Evolutionary conservation across 768 basidiomycete genomes (phyloP).

Genomic region (Russula brevipes): DNA sequence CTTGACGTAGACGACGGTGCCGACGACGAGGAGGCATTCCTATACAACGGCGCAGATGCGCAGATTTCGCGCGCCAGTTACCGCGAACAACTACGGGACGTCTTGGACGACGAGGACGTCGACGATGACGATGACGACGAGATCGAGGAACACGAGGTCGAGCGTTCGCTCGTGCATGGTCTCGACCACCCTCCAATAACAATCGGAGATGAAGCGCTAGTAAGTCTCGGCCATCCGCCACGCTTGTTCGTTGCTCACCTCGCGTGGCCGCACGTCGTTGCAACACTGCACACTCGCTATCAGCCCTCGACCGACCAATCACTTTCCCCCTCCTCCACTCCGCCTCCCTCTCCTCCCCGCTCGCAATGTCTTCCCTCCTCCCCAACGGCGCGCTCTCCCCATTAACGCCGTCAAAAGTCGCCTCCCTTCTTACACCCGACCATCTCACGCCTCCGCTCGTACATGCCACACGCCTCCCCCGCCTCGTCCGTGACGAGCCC

Average conservation of each 20-base stretch:
- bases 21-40: constrained; percentile 52
- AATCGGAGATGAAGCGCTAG: constrained; percentile 25
- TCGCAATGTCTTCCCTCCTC: constrained; percentile 37
- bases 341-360: constrained; percentile 35
- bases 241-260: constrained; percentile 28
- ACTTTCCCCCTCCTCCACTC: constrained; percentile 36
- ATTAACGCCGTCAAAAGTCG: constrained; percentile 31
- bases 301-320: constrained; percentile 25
- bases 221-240: constrained; percentile 31
- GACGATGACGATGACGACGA: constrained; percentile 39
- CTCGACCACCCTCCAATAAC: neutral
- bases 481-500: constrained; percentile 40
- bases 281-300: neutral
- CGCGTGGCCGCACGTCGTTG: constrained; percentile 29
- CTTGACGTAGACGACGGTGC: constrained; percentile 30
- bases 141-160: constrained; percentile 42
- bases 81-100: constrained; percentile 61
- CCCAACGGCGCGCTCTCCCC: constrained; percentile 29
- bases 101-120: constrained; percentile 59
- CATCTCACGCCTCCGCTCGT: constrained; percentile 77
- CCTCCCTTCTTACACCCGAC: constrained; percentile 63
- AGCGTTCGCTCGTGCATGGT: constrained; percentile 41
- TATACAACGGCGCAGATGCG: constrained; percentile 71
- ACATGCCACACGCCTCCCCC: constrained; percentile 46
- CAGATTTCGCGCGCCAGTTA: constrained; percentile 49